Base-by-base conservation (phyloP, 768 basidiomycete species). In the Lyophyllum decastes region DNA sequence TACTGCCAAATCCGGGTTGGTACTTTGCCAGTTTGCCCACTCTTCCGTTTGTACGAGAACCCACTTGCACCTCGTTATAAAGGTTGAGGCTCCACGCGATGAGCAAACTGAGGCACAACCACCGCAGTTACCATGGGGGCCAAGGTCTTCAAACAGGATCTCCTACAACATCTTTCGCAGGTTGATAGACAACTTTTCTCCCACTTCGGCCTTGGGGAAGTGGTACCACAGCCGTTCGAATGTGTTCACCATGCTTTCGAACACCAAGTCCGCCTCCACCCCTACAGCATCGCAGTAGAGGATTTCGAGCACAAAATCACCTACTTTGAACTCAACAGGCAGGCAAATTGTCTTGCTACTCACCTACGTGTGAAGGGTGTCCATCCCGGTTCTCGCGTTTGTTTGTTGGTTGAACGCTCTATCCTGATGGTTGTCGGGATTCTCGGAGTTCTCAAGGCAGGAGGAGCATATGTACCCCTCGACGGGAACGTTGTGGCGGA, bases 231-330 rank as follows among this genome's bases (percentile, higher is more conserved):
- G 26, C 77, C 81, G 10, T 84, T 81, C 70, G 68, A 70, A 55
- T 82, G 78, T 61, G 72, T 85, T 26, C 82, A 85, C 61, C 78
- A 82, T 58, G 84, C 84, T n/a, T 84, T 85, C 65, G 76, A 77
- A 51, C 68, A 70, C 56, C 74, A 80, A 55, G 81, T 77, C 21
- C 63, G 60, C 38, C 57, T 58, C 16, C 68, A 73, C 47, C 81
- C 83, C 11, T 64, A 77, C 48, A 66, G 50, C 11, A 46, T 51
- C 45, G 84, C 84, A 19, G 80, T 82, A 27, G 79, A 83, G 65
- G 78, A 84, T 60, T 75, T 78, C 52, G 73, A 72, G 16, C 64
- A 77, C 24, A 70, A 66, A 16, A 82, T 85, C 54, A 79, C 82
- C 7, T 85, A 82, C 60, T 66, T 67, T 21, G 78, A 84, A 53